Evolutionary conservation across 2,329 filamentous ascomycete genomes (phyloP).

Genomic region (Huntiella abstrusa): DNA sequence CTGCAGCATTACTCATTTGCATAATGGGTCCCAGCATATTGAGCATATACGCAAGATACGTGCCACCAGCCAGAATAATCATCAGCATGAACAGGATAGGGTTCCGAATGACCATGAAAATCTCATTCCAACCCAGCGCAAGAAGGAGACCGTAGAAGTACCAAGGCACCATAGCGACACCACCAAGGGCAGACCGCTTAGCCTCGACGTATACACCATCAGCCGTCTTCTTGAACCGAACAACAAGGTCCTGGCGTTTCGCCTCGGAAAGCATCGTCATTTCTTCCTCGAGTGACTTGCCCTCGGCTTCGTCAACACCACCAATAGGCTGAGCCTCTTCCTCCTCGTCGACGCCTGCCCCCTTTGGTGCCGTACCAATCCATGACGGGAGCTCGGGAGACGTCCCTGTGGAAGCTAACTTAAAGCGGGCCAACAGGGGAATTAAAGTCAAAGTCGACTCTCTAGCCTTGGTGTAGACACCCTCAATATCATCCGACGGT

Average conservation of each 20-base stretch:
- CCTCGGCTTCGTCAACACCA: conserved; percentile 84
- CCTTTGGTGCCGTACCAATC: conserved; percentile 59
- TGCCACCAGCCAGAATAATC: conserved; percentile 53
- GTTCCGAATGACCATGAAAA: conserved; percentile 82
- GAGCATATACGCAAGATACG: conserved; percentile 80
- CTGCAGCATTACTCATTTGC: conserved; percentile 84
- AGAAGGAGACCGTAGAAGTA: conserved; percentile 87
- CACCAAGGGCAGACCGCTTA: conserved; percentile 88
- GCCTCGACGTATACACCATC: conserved; percentile 97
- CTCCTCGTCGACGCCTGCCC: conserved; percentile 74
- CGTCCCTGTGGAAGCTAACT: conserved; percentile 51
- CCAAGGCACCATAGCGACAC: conserved; percentile 78
- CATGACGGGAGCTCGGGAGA: conserved; percentile 70
- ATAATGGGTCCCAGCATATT: conserved; percentile 93
- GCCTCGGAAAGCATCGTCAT: conserved; percentile 84
- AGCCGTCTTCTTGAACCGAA: conserved; percentile 94
- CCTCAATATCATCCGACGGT: conserved; percentile 91
- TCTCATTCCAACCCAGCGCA: conserved; percentile 96
- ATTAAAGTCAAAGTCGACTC: conserved; percentile 86
- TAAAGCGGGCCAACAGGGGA: conserved; percentile 72
- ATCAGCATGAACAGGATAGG: conserved; percentile 83
- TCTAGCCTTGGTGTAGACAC: conserved; percentile 75
- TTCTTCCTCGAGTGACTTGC: conserved; percentile 87
- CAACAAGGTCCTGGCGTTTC: conserved; percentile 78
- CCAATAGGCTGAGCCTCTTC: conserved; percentile 80